Evolutionary conservation across 306 rosid species (phyloP), one percentile per base, ranked within the genome.

Genomic region (Rosa rugosa): DNA sequence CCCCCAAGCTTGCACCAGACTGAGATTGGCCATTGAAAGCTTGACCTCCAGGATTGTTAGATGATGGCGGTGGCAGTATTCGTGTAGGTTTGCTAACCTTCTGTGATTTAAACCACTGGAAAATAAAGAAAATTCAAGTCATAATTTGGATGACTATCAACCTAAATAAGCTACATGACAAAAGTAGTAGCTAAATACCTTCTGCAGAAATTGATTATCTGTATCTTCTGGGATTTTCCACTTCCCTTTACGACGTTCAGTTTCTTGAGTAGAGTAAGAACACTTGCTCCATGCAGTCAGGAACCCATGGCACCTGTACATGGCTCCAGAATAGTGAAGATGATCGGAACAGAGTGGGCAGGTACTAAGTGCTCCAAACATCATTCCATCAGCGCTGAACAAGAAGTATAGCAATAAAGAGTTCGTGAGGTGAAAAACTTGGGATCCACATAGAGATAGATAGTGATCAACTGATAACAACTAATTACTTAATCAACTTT

Each of bases 21-120:
- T 88, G 94, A 79, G 83, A 83, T 80, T 78, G 90, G 82, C 74
- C 23, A 20, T 80, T 75, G 74, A 76, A 53, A 77, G 86, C 83
- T 82, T 81, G 88, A 79, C 85, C 83, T 71, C 87, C 88, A 62
- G 90, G 72, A 76, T 75, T 83, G 79, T 54, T 81, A 49, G 91
- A 78, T 42, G 89, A 80, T 14, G 53, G 73, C 8, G 80, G 84
- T 72, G 98, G 98, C 87, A 93, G 81, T 80, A 92, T 80, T 77
- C 94, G 84, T 75, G 85, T 71, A 22, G 96, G 96, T 83, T 87
- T 92, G 76, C 78, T 86, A 86, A 69, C 91, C 83, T 87, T 93
- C 83, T 93, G 99, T 69, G 97, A 92, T 81, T 86, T 92, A 83
- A 89, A 93, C 99, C 99, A 93, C 99, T 95, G 88, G 76, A 89